Evolutionary conservation across 805 yeast species (phyloP).

Genomic region (Lachancea dasiensis): DNA sequence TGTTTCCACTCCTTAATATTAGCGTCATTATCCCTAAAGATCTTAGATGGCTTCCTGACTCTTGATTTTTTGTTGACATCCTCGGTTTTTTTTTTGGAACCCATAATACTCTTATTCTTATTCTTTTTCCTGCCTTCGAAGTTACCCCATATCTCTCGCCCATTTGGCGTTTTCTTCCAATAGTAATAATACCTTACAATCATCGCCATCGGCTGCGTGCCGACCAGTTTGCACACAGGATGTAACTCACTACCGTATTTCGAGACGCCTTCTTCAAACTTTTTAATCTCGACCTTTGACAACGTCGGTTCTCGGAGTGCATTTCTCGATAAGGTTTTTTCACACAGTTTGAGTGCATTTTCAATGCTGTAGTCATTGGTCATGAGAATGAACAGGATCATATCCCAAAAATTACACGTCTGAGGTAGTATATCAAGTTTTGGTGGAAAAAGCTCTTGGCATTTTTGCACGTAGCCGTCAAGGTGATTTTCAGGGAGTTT

Average conservation of each 20-base stretch:
- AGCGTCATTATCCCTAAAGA: slow-evolving; percentile 8
- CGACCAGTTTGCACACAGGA: slow-evolving; percentile 66
- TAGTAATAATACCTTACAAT: slow-evolving; percentile 81
- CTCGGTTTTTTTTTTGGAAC: slow-evolving; percentile 12
- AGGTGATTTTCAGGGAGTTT: slow-evolving; percentile 30
- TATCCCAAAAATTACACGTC: slow-evolving; percentile 81
- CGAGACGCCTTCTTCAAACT: slow-evolving; percentile 70
- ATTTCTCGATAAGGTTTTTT: slow-evolving; percentile 46
- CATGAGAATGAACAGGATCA: slow-evolving; percentile 51
- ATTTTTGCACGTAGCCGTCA: slow-evolving; percentile 49
- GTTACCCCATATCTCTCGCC: slow-evolving; percentile 76
- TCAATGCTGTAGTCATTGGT: slow-evolving; percentile 45
- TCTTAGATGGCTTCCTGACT: slow-evolving; percentile 7
- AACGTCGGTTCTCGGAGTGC: slow-evolving; percentile 74
- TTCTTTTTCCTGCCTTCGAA: slow-evolving; percentile 65
- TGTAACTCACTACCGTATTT: slow-evolving; percentile 73
- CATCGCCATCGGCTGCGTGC: slow-evolving; percentile 66
- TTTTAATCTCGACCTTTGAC: slow-evolving; percentile 49
- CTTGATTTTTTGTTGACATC: slow-evolving; percentile 3
- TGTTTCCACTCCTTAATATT: slow-evolving; percentile 26
- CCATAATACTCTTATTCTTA: slow-evolving; percentile 30
- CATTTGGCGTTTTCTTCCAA: slow-evolving; percentile 84
- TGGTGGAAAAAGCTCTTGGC: slow-evolving; percentile 50
- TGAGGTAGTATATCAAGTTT: slow-evolving; percentile 48
- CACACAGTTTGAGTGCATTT: slow-evolving; percentile 42